These are phyloP conservation scores for Rhododendron simsii DNA, from an alignment of 148 eudicot genomes.

Conservation along the genomic window DNA sequence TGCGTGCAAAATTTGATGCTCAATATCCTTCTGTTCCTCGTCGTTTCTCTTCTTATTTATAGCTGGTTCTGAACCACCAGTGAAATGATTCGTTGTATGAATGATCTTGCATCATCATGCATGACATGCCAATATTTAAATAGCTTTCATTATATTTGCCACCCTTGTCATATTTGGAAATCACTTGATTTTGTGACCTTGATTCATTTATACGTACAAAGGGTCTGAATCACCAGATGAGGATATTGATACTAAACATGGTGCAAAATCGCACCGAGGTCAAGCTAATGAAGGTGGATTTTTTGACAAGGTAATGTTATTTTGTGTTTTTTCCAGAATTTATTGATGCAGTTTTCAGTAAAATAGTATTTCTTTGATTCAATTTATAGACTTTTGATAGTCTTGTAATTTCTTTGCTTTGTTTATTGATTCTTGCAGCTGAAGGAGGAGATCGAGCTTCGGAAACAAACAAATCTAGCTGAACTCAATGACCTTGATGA, in stretches of 20 bases:
- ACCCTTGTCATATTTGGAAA: neutral
- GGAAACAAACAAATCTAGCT: constrained; percentile 69
- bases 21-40: constrained; percentile 62
- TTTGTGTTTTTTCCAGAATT: neutral
- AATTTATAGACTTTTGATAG: neutral
- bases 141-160: neutral
- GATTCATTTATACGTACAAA: constrained; percentile 46
- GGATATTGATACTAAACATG: constrained; percentile 36
- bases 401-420: neutral
- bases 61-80: neutral
- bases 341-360: neutral
- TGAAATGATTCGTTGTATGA: neutral
- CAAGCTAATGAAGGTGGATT: constrained; percentile 54
- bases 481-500: constrained; percentile 94
- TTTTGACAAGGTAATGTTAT: constrained; percentile 67
- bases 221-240: constrained; percentile 65
- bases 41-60: neutral
- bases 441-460: constrained; percentile 85
- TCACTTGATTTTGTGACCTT: constrained; percentile 35
- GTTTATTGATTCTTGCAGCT: constrained; percentile 37
- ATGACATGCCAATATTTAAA: neutral
- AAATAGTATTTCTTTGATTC: neutral
- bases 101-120: constrained; percentile 10
- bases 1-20: constrained; percentile 87
- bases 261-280: constrained; percentile 30